Evolutionary conservation across 805 yeast species (phyloP).

Genomic region (Monosporozyma solicola): DNA sequence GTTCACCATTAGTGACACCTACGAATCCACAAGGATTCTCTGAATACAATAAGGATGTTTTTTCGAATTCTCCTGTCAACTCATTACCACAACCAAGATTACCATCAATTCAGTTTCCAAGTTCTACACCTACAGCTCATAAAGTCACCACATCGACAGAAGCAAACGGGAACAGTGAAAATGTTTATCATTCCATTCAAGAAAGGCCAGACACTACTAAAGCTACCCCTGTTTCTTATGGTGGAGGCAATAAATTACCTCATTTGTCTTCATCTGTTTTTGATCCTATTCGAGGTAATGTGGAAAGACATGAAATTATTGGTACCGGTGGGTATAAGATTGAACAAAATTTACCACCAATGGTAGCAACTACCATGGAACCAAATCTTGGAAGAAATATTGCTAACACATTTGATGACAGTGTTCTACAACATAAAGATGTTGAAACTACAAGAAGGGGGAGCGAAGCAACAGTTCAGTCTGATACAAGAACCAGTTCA

Average conservation of each 20-base stretch:
- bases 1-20: neutral
- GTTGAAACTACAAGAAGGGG: neutral
- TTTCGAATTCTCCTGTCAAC: slow-evolving; percentile 17
- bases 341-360: neutral
- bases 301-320: neutral
- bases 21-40: slow-evolving; percentile 11
- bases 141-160: neutral
- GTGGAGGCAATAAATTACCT: neutral
- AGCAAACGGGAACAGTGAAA: neutral
- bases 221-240: neutral
- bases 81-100: slow-evolving; percentile 27
- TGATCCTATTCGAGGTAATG: neutral
- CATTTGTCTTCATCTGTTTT: neutral
- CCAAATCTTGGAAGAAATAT: neutral
- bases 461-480: slow-evolving; percentile 3
- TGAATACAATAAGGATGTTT: slow-evolving; percentile 14
- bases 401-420: neutral
- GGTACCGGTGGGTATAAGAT: neutral
- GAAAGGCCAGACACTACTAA: neutral
- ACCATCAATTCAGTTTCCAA: slow-evolving; percentile 24
- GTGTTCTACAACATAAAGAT: neutral
- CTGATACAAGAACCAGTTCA: slow-evolving; percentile 8
- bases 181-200: neutral
- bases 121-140: neutral
- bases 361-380: neutral